Conservation (phyloP, 2,329 filamentous ascomycete species). For the Exophiala oligosperma region DNA sequence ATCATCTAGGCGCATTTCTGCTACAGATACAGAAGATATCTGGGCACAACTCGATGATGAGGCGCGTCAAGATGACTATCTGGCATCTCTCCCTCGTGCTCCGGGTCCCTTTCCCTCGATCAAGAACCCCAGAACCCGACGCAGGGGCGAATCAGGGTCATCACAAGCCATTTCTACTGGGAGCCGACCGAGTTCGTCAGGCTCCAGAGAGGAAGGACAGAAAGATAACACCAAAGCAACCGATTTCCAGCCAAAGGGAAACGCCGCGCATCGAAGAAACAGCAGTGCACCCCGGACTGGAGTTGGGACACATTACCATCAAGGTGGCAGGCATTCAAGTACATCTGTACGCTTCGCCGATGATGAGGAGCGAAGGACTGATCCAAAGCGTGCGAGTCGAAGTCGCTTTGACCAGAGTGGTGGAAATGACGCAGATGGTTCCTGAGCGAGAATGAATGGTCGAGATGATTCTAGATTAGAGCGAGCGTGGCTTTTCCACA, state of each 20-base stretch:
- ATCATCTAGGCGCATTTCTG: slow-evolving; percentile 40
- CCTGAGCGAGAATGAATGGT: background rate
- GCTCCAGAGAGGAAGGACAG: slow-evolving; percentile 1
- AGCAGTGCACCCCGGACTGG: slow-evolving; percentile 13
- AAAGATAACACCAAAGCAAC: background rate
- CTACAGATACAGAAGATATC: slow-evolving; percentile 66
- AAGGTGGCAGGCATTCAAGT: slow-evolving; percentile 5
- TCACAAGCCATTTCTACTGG: slow-evolving; percentile 22
- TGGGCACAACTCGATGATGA: slow-evolving; percentile 87
- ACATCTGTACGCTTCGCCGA: slow-evolving; percentile 22
- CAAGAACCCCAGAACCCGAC: slow-evolving; percentile 11
- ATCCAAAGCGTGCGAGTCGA: slow-evolving; percentile 3
- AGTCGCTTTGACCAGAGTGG: slow-evolving; percentile 18
- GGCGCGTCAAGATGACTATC: slow-evolving; percentile 43
- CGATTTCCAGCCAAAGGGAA: background rate
- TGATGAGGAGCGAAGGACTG: background rate
- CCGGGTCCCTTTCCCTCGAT: slow-evolving; percentile 23
- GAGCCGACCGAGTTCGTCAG: slow-evolving; percentile 13
- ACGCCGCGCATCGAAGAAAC: slow-evolving; percentile 3
- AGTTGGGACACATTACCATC: background rate
- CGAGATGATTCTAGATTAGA: no score
- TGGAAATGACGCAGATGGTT: background rate
- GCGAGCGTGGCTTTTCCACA: no score
- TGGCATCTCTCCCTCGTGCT: slow-evolving; percentile 34
- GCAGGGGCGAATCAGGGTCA: slow-evolving; percentile 21